A percentile compares a stretch with the other conserved stretches of the same genome.
Evolutionary conservation across 805 yeast species (phyloP).

Genomic region (Candida silvatica): DNA sequence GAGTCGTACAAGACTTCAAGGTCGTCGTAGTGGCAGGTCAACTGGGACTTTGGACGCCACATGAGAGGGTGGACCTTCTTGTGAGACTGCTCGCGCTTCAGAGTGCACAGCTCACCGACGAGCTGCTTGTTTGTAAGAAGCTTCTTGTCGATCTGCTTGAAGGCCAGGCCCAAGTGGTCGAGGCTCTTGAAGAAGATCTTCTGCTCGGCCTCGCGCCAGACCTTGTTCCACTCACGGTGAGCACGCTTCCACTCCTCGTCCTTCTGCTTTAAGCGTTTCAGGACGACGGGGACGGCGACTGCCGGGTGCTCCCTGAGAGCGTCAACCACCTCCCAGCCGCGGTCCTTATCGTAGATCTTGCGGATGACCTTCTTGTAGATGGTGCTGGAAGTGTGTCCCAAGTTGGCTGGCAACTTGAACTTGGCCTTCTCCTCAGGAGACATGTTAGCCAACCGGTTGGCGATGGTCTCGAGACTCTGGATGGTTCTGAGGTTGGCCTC

Average conservation of each 20-base stretch:
- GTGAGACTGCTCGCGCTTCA: constrained; percentile 84
- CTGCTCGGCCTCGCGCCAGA: constrained; percentile 97
- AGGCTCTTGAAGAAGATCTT: constrained; percentile 88
- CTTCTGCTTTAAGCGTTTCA: constrained; percentile 89
- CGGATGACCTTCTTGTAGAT: constrained; percentile 91
- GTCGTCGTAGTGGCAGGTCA: constrained; percentile 55
- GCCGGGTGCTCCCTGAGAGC: constrained; percentile 95
- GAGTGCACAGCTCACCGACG: constrained; percentile 85
- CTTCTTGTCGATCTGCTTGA: constrained; percentile 95
- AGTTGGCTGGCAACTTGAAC: constrained; percentile 85
- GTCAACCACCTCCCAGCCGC: constrained; percentile 93
- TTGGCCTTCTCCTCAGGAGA: constrained; percentile 77
- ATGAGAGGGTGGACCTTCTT: constrained; percentile 80
- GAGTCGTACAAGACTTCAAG: constrained; percentile 66
- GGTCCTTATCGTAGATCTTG: constrained; percentile 87
- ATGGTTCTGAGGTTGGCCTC: constrained; percentile 92
- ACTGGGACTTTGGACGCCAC: constrained; percentile 73
- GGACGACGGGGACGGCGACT: constrained; percentile 86
- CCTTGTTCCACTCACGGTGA: constrained; percentile 97
- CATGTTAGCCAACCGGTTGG: constrained; percentile 91
- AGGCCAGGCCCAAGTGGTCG: constrained; percentile 92
- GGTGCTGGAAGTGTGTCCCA: constrained; percentile 86
- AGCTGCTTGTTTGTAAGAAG: constrained; percentile 82
- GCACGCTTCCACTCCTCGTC: constrained; percentile 99
- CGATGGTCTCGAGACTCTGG: constrained; percentile 91